Evolutionary conservation across 768 basidiomycete genomes (phyloP), one percentile per base, ranked within the genome.

Genomic region (Serendipita indica): DNA sequence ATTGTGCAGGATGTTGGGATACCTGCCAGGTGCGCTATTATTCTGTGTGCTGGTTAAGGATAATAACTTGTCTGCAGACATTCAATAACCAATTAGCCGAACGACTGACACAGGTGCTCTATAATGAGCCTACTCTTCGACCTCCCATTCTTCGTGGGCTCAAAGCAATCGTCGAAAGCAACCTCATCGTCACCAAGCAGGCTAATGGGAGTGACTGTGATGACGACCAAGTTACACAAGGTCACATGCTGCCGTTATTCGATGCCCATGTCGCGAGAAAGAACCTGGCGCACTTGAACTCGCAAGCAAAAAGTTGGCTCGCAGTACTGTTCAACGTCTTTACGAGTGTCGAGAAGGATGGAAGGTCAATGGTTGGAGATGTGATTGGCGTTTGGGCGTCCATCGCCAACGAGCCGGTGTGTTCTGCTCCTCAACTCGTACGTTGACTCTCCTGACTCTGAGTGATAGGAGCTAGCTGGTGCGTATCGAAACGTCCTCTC

Each of bases 261-360:
- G 75, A 84, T 7, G 72, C 73, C 14, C 74, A 75, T 37, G 78
- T 81, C 65, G 90, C 87, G 2, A 65, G 71, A 32, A 73, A 72
- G 43, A 92, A 92, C 64, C 62, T 97, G 27, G 73, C 68, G 1
- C 86, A 86, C 69, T 74, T 98, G 58, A 79, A 78, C 39, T 76
- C 75, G 0, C 86, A 97, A 67, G 84, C 79, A 0, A 87, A 91
- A 68, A 96, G 90, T 66, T 93, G 96, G 86, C 79, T 98, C 33
- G 84, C 90, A 0, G 91, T 98, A 3, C 75, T 96, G 43, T 92
- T 98, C 75, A 99, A 99, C 67, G 84, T 99, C n/a, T 98, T 94
- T 70, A 79, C 86, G 60, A 89, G 79, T 61, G 81, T 87, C 32
- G 79, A 78, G n/a, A 76, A 81, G 54, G 91, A 96, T 62, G 71